These are phyloP conservation scores for Golubevia pallescens DNA, from an alignment of 1,284 basidiomycete species.

Conservation along the genomic window DNA sequence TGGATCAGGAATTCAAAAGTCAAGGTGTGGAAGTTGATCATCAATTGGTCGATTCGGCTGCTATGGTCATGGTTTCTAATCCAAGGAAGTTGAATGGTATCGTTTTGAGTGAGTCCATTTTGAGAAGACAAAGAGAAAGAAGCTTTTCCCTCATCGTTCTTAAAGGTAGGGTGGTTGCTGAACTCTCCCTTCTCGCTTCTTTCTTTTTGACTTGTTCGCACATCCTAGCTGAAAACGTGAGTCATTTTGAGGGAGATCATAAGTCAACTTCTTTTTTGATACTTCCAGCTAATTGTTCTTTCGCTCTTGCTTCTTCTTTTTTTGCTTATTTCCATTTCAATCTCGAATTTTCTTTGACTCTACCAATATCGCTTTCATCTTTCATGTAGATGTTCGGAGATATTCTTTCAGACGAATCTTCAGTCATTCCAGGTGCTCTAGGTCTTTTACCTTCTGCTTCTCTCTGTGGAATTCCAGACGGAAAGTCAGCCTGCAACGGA, in stretches of 20 bases:
- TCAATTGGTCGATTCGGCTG: slow-evolving; percentile 87
- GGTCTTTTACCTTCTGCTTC: slow-evolving; percentile 61
- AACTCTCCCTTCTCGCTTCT: neutral
- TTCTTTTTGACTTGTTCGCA: neutral
- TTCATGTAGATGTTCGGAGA: slow-evolving; percentile 23
- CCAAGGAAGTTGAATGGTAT: slow-evolving; percentile 95
- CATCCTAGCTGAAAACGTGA: neutral
- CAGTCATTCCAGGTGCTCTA: slow-evolving; percentile 61
- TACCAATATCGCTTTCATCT: neutral
- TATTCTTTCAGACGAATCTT: slow-evolving; percentile 62
- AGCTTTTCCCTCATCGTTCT: too few relatives aligned
- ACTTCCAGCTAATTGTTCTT: neutral
- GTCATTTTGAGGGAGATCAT: too few relatives aligned
- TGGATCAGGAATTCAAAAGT: slow-evolving; percentile 45
- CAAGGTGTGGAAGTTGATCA: slow-evolving; percentile 68
- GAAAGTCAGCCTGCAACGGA: slow-evolving; percentile 52
- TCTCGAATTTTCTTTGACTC: slow-evolving; percentile 17
- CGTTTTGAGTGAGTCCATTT: slow-evolving; percentile 70
- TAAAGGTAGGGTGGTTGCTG: neutral
- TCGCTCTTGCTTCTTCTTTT: neutral
- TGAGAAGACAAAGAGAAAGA: too few relatives aligned
- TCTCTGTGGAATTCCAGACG: slow-evolving; percentile 56
- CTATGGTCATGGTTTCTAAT: slow-evolving; percentile 92
- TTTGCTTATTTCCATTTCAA: slow-evolving; percentile 1
- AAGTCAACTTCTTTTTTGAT: neutral